Base-by-base conservation (phyloP, 1,139 yeast genomes). In the Nakaseomyces uthaithaninus region DNA sequence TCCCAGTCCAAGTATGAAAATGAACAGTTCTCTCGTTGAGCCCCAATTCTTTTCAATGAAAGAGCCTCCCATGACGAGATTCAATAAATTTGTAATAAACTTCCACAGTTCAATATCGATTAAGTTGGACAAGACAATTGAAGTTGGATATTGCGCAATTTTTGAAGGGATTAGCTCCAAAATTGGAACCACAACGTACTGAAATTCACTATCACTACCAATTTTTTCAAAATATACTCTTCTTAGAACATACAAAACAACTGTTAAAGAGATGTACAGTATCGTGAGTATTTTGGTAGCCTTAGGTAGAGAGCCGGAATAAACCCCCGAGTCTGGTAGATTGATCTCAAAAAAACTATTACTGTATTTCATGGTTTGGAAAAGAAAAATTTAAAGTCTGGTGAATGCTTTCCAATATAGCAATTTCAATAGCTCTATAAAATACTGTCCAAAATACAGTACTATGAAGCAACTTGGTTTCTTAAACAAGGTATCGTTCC, bases 61-160 rank as follows among this genome's bases (percentile, higher is more conserved):
- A 30, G 68, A 55, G 10, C 75, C 74, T 20, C 85, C 78, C 37
- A 75, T 65, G 34, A 67, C 66, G 41, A 84, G 60, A 9, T 80
- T 67, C 1, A 66, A 48, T 5, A 71, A 54, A 1, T 85, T 74
- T 4, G 74, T 44, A 4, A 72, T 10, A 44, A 77, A 71, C 30
- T 75, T 68, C 46, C 77, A 51, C 1, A 80, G 41, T 15, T 76
- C 65, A 22, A 73, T 71, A 55, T 86, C 95, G 2, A 85, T 77
- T 59, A 84, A 82, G 14, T 84, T 71, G 0, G 93, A 70, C 2
- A 84, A 73, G 25, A 77, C 53, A n/a, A 85, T 51, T 1, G 84
- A 84, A 89, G 94, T 82, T 4, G 95, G 94, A 47, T 75, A 71
- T 43, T 63, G 63, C 3, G 80, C 55, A 0, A 83, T 72, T 40